Evolutionary conservation across 129 eudicot species (phyloP), one percentile per base, ranked within the genome.

Genomic region (Escallonia rubra): DNA sequence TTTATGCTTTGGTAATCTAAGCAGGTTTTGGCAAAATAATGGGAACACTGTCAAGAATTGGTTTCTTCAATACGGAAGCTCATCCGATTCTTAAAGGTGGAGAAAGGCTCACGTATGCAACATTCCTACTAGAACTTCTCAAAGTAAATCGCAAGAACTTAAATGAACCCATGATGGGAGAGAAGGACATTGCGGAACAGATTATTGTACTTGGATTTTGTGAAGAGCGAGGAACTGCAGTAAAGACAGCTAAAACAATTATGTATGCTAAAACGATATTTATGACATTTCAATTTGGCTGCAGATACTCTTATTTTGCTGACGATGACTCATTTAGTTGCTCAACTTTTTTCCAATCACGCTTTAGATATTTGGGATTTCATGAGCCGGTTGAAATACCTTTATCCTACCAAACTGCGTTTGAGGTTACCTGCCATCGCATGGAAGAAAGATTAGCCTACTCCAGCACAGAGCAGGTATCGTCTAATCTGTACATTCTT

Each of bases 1-100:
- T 11, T 65, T 48, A 41, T 14, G 59, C 57, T 16, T 64, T 50
- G 11, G 68, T 70, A 48, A 23, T 23, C 9, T 45, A 34, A 72
- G 74, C 86, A 94, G 99, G 99, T 77, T 94, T 94, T 73, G 78
- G 96, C 61, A 89, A 80, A 73, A 85, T 94, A 84, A 94, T 94
- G 97, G 96, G 84, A 57, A 78, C 99, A 64, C 70, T 90, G 52
- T 87, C 90, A 62, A 87, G 77, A 70, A 74, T 82, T 46, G 99
- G 99, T 63, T 85, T 94, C 82, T 89, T 94, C 66, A 65, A 77
- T 51, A 41, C 69, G 38, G 89, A 94, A 65, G 67, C 65, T 60
- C 51, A 41, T 64, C 71, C 65, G 44, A 57, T 68, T 63, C 93
- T 94, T 61, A 60, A 50, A 66, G 77, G 67, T 60, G 78, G 72